Conservation (phyloP, 2,329 filamentous ascomycete genomes). For the Aspergillus neotritici region DNA sequence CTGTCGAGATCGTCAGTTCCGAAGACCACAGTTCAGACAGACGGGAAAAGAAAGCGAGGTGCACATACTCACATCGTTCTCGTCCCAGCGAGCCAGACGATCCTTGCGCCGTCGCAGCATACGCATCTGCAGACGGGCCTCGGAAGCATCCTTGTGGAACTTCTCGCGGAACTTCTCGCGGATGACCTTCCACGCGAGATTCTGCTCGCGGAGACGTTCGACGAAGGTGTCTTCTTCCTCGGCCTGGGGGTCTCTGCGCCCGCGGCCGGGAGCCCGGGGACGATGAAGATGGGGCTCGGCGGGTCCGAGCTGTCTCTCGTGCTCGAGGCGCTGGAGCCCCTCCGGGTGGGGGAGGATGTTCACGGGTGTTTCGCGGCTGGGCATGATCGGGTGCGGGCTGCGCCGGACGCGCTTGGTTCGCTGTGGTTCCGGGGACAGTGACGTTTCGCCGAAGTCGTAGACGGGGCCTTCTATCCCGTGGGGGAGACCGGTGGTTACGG, state of each 20-base stretch:
- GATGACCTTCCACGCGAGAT: constrained; percentile 35
- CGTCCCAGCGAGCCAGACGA: constrained; percentile 34
- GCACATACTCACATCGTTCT: constrained; percentile 43
- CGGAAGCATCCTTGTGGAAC: constrained; percentile 35
- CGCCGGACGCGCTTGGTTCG: constrained; percentile 21
- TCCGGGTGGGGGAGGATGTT: constrained; percentile 37
- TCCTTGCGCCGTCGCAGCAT: constrained; percentile 34
- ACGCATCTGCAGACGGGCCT: constrained; percentile 41
- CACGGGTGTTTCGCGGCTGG: constrained; percentile 26
- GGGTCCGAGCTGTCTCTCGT: constrained; percentile 28
- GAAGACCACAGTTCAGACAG: neutral
- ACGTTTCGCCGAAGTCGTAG: constrained; percentile 18
- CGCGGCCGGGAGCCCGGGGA: constrained; percentile 28
- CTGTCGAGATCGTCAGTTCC: constrained; percentile 19
- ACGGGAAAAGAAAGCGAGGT: neutral
- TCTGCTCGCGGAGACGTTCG: constrained; percentile 32
- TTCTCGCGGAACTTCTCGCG: constrained; percentile 31
- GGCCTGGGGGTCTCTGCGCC: constrained; percentile 32
- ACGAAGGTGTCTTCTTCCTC: constrained; percentile 39
- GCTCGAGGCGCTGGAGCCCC: constrained; percentile 35
- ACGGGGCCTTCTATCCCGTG: constrained; percentile 18
- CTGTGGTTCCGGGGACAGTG: constrained; percentile 20
- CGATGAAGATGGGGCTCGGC: constrained; percentile 21
- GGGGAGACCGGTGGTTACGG: constrained; percentile 21
- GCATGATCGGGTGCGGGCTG: constrained; percentile 17